Conservation (phyloP, 495 filamentous ascomycete genomes). For the Penicillium pulvis region DNA sequence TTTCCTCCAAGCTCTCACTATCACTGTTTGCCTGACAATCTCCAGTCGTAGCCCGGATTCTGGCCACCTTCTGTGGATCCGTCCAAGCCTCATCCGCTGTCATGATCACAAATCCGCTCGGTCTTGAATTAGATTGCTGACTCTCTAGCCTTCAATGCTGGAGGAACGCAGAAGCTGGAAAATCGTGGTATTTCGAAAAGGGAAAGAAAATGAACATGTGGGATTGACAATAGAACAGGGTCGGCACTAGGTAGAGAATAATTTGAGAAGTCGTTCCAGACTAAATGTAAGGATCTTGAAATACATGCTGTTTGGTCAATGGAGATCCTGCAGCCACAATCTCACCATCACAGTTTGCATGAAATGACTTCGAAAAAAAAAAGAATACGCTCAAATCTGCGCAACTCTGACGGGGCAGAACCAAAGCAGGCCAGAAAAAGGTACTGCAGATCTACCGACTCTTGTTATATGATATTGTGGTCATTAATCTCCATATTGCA, state of each 20-base stretch:
- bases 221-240: neutral
- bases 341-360: neutral
- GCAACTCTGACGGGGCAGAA: neutral
- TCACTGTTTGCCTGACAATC: neutral
- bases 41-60: neutral
- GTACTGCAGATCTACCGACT: neutral
- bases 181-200: neutral
- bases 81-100: neutral
- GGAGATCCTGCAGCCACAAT: neutral
- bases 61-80: neutral
- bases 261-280: neutral
- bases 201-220: neutral
- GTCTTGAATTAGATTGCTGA: neutral
- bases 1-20: neutral
- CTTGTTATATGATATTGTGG: neutral
- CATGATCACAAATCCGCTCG: neutral
- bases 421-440: neutral
- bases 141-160: neutral
- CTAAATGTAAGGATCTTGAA: neutral
- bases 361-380: neutral
- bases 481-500: neutral
- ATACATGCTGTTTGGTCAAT: neutral
- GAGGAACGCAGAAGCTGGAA: neutral
- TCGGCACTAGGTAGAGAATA: neutral
- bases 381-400: neutral